Percentiles rank a stretch among this genome's conserved stretches.
Evolutionary conservation across 495 filamentous ascomycete species (phyloP).

Genomic region (Symbiotaphrina buchneri): DNA sequence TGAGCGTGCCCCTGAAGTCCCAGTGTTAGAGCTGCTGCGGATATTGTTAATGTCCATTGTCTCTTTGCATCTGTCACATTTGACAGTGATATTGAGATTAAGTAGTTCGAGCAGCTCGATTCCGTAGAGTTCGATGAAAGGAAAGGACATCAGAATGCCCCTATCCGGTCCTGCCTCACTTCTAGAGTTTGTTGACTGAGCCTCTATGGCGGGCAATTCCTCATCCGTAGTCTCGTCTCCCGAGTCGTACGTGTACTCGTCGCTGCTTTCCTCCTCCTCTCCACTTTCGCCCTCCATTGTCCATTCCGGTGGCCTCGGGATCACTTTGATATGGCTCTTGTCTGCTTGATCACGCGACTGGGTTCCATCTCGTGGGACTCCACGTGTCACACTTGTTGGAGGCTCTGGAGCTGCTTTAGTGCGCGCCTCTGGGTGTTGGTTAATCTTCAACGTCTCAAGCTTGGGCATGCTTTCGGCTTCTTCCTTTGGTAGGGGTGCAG

Average conservation of each 20-base stretch:
- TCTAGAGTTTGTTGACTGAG: slow-evolving; percentile 5
- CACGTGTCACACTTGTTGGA: neutral
- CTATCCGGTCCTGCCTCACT: slow-evolving; percentile 19
- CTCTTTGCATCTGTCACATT: slow-evolving; percentile 72
- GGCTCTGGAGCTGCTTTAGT: slow-evolving; percentile 1
- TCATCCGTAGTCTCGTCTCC: slow-evolving; percentile 17
- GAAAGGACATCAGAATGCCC: slow-evolving; percentile 66
- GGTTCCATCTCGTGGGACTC: neutral
- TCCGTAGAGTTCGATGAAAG: slow-evolving; percentile 55
- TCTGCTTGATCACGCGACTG: slow-evolving; percentile 21
- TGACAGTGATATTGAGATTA: slow-evolving; percentile 46
- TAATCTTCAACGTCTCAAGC: too few relatives aligned
- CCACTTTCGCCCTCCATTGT: slow-evolving; percentile 14
- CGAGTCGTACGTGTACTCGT: slow-evolving; percentile 14
- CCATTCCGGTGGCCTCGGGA: slow-evolving; percentile 76
- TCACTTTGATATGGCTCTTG: slow-evolving; percentile 45
- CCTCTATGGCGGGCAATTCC: slow-evolving; percentile 11
- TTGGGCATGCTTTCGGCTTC: neutral
- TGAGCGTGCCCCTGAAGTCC: slow-evolving; percentile 11
- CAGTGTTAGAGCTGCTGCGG: slow-evolving; percentile 18
- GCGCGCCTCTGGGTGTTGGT: neutral
- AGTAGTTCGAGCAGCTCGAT: slow-evolving; percentile 61
- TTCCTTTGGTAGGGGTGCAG: slow-evolving; percentile 9
- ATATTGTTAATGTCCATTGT: slow-evolving; percentile 48
- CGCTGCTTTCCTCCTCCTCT: slow-evolving; percentile 17